phyloP scores from a whole-genome alignment of 106 monocot genomes.

The Dendrobium nobile region DNA sequence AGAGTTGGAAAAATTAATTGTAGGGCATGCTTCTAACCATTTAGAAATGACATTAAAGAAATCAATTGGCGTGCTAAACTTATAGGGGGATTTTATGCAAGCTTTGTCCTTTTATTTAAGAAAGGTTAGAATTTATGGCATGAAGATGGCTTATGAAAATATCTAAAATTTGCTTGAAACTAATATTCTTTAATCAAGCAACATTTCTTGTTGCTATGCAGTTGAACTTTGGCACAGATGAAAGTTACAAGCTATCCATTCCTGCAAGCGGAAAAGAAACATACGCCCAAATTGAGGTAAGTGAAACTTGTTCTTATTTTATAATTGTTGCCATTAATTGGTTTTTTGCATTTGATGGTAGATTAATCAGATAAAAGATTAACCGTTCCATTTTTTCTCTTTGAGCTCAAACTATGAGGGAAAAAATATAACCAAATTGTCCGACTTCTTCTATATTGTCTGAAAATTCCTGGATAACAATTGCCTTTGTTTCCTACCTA shows the following conservation, averaged over 20 bases:
- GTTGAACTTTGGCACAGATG: conserved; percentile 76
- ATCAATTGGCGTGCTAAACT: no score
- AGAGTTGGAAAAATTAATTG: no score
- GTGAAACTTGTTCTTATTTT: not conserved
- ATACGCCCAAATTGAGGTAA: conserved; percentile 64
- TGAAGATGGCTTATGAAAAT: no score
- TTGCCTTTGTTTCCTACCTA: not conserved
- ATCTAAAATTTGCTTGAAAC: no score
- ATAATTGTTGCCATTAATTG: not conserved
- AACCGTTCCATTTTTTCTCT: not conserved
- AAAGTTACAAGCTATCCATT: conserved; percentile 64
- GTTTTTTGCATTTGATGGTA: not conserved
- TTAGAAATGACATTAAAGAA: no score
- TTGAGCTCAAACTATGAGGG: not conserved
- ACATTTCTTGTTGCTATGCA: conserved; percentile 28
- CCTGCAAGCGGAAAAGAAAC: conserved; percentile 41
- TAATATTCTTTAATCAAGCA: not conserved
- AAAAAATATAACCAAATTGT: not conserved
- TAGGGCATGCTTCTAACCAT: no score
- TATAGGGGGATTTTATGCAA: no score
- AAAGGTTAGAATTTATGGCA: no score
- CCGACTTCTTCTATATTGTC: not conserved
- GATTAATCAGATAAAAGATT: not conserved
- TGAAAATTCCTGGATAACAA: not conserved
- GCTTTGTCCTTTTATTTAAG: no score